Base-by-base conservation (phyloP, 768 basidiomycete genomes). In the Trametes maxima region DNA sequence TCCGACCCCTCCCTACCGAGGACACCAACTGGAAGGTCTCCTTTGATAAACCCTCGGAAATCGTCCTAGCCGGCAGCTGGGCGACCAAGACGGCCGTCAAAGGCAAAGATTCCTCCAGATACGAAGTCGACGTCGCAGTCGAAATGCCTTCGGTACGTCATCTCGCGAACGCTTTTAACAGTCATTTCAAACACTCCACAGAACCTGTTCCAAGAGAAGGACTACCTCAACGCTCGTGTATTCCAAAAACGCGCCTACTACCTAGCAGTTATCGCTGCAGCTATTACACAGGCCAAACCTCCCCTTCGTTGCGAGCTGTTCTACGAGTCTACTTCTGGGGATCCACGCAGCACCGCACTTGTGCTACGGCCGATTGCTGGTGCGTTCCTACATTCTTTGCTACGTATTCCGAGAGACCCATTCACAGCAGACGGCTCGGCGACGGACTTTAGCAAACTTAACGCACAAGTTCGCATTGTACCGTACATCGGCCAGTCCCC, bases 241-340 rank as follows among this genome's bases (percentile, higher is more conserved):
- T 95, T 96, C 71, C 90, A 95, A 71, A 98, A 98, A 71, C 82
- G 92, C 40, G 88, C 93, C 0, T 94, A 90, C 71, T 99, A 93
- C 74, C 82, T 98, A 19, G 89, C 94, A 7, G 84, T 83, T 4
- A 77, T 98, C 46, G 90, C 92, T 1, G 79, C 82, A 8, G 82
- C 84, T 1, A 71, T 94, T 40, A 75, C 75, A 44, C 72, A 75
- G 37, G 73, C 79, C 13, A 78, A 80, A 62, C 75, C 69, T 51
- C 74, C 74, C 10, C 72, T 86, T 16, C 78, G 80, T 14, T 82
- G 90, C 3, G 84, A 90, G n/a, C 74, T 83, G 17, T 74, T 73
- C 28, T 94, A 87, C 70, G 79, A 83, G 13, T 87, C 85, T 2
- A 73, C 80, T 0, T 75, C 77, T 17, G 80, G 80, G 37, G 87